Conservation (phyloP, 140 eudicot species). For the Flaveria floridana region DNA sequence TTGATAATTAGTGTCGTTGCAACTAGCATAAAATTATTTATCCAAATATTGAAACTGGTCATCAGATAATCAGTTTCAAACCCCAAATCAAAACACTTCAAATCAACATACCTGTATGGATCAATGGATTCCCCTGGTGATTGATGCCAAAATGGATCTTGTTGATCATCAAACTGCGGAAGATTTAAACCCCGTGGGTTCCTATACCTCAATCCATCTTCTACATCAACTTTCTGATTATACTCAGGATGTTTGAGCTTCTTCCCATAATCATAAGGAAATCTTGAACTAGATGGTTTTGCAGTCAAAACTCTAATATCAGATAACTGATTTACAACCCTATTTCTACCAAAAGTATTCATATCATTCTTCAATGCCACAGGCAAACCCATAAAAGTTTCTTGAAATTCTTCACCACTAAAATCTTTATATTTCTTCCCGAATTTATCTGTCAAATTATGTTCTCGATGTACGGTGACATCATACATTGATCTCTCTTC, state of each 20-base stretch:
- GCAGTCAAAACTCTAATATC: conserved; percentile 76
- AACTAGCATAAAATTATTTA: too few species aligned
- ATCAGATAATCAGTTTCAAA: too few species aligned
- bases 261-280: conserved; percentile 47
- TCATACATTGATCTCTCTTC: conserved; percentile 57
- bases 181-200: conserved; percentile 41
- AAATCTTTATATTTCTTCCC: conserved; percentile 50
- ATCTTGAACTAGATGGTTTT: conserved; percentile 59
- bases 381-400: conserved; percentile 43
- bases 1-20: too few species aligned
- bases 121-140: conserved; percentile 44
- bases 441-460: conserved; percentile 32
- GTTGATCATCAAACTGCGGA: conserved; percentile 43
- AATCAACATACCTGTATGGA: conserved; percentile 33
- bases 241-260: conserved; percentile 45
- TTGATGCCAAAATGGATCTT: conserved; percentile 44
- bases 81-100: too few species aligned
- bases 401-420: conserved; percentile 48
- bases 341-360: conserved; percentile 50
- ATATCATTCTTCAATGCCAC: conserved; percentile 40
- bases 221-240: conserved; percentile 42
- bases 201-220: conserved; percentile 46
- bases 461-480: conserved; percentile 56
- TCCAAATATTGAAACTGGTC: too few species aligned
- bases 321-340: conserved; percentile 63